Conservation (phyloP, 371 early-diverging fungal species). For the Mucor mucedo region DNA sequence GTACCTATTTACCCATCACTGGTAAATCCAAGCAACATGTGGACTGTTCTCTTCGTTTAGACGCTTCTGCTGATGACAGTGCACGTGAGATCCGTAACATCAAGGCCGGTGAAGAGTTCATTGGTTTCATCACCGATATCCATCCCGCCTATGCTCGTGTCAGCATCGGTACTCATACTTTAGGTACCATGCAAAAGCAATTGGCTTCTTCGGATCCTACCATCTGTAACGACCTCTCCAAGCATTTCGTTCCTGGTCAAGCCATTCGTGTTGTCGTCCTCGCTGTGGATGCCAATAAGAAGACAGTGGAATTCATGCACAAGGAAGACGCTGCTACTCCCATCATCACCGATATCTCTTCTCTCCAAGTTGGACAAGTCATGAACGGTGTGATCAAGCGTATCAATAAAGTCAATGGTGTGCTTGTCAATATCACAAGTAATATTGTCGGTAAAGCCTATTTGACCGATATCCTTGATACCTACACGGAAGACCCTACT, state of each 20-base stretch:
- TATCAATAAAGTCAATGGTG: constrained; percentile 47
- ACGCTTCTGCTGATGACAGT: constrained; percentile 13
- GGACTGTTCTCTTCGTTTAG: constrained; percentile 37
- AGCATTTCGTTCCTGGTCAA: constrained; percentile 59
- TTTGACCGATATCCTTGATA: constrained; percentile 68
- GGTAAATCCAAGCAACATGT: constrained; percentile 27
- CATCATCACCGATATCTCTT: constrained; percentile 43
- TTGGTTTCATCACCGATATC: constrained; percentile 67
- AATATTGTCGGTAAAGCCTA: constrained; percentile 64
- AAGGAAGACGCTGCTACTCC: constrained; percentile 37
- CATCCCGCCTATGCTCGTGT: constrained; percentile 50
- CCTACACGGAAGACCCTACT: constrained; percentile 55
- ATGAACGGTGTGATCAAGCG: constrained; percentile 59
- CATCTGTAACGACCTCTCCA: constrained; percentile 47
- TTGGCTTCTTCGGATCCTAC: constrained; percentile 53
- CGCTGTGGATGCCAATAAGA: constrained; percentile 49
- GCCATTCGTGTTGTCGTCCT: constrained; percentile 65
- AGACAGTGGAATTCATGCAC: constrained; percentile 37
- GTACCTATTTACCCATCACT: constrained; percentile 68
- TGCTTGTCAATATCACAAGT: constrained; percentile 56
- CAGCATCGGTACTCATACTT: constrained; percentile 41
- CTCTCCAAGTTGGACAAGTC: constrained; percentile 56
- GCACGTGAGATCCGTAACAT: constrained; percentile 41
- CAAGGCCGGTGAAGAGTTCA: constrained; percentile 50
- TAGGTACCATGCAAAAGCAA: constrained; percentile 54